Evolutionary conservation across 257 asterid genomes (phyloP).

Genomic region (Capsicum rhomboideum): DNA sequence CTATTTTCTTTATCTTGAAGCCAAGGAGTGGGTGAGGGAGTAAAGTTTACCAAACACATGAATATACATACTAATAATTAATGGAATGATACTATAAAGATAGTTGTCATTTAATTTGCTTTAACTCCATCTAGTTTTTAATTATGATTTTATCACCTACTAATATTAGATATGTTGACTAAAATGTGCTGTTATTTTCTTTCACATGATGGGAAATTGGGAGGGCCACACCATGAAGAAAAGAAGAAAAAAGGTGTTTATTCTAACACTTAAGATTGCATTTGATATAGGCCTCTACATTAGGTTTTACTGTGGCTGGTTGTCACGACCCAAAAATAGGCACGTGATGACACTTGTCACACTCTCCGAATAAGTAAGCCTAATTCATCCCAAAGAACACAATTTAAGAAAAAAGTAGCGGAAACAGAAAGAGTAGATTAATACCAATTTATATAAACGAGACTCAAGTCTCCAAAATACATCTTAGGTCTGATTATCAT

Average conservation of each 20-base stretch:
- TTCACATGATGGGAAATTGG: background rate
- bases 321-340: no score
- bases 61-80: background rate
- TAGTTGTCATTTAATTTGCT: background rate
- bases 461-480: no score
- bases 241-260: background rate
- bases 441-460: no score
- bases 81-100: background rate
- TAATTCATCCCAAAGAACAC: no score
- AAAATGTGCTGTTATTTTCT: background rate
- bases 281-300: background rate
- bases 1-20: background rate
- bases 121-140: background rate
- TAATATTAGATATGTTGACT: background rate
- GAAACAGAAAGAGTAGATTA: no score
- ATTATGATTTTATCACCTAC: background rate
- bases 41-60: background rate
- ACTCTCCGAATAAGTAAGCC: no score
- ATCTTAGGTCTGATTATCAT: no score
- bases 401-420: no score
- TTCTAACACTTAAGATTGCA: background rate
- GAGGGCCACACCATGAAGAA: background rate
- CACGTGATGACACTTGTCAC: no score
- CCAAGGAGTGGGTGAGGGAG: background rate
- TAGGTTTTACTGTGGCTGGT: background rate